Evolutionary conservation across 2,329 filamentous ascomycete species (phyloP).

Genomic region (Clonostachys rhizophaga): DNA sequence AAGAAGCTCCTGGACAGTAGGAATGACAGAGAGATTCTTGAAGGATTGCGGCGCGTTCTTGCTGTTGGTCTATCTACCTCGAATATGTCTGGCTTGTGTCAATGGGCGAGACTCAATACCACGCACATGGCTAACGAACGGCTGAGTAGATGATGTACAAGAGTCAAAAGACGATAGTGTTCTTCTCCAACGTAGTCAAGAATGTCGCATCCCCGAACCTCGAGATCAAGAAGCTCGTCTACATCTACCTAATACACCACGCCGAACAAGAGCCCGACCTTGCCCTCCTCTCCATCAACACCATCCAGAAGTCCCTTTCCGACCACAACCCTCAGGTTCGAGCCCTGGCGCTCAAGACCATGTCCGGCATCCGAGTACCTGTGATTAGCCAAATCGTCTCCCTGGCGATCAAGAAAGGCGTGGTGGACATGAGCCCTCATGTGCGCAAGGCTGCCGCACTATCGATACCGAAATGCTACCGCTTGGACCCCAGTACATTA

Average conservation of each 20-base stretch:
- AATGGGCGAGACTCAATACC: not conserved
- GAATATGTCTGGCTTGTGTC: not conserved
- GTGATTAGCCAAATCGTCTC: conserved; percentile 98
- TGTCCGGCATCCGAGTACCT: conserved; percentile 95
- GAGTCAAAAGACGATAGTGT: conserved; percentile 79
- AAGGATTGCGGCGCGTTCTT: conserved; percentile 84
- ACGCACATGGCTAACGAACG: not conserved
- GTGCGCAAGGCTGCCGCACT: conserved; percentile 91
- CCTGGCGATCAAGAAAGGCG: conserved; percentile 89
- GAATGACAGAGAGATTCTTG: conserved; percentile 86
- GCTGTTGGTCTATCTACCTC: conserved; percentile 53
- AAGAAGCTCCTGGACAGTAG: conserved; percentile 94
- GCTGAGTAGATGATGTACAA: conserved; percentile 82
- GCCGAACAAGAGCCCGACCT: conserved; percentile 95
- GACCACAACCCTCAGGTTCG: conserved; percentile 88
- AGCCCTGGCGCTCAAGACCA: conserved; percentile 88
- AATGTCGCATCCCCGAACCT: conserved; percentile 92
- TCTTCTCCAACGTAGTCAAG: conserved; percentile 98
- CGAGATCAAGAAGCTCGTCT: conserved; percentile 96
- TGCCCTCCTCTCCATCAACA: conserved; percentile 94
- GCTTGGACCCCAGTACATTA: conserved; percentile 78
- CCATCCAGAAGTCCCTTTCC: conserved; percentile 95
- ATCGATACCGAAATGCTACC: conserved; percentile 93
- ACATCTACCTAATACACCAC: conserved; percentile 96
- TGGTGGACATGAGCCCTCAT: conserved; percentile 88